Evolutionary conservation across 305 asterid genomes (phyloP), one percentile per base, ranked within the genome.

Genomic region (Euphrasia arctica): DNA sequence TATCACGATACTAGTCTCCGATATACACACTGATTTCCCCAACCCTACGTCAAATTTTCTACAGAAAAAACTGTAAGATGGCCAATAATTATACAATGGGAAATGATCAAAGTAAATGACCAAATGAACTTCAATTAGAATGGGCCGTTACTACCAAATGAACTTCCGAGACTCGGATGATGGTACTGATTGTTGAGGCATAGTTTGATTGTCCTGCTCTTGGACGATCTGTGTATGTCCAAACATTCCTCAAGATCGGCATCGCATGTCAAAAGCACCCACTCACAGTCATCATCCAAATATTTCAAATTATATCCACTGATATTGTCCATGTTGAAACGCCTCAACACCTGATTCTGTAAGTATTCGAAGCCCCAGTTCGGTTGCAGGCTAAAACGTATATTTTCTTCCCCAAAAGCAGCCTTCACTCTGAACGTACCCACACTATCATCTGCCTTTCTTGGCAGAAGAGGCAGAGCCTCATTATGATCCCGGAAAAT

Each of bases 201-300:
- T 13, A 86, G 67, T 79, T 80, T 86, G 25, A 89, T 84, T 18
- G 83, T 79, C 60, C 70, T 75, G 73, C 71, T 77, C 72, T 74
- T 71, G 64, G 77, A 71, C 18, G 82, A 72, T 65, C 64, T 81
- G 78, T 89, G 87, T 76, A 86, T 79, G 69, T 85, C 91, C 13
- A 72, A 70, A 66, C 91, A 89, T 74, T 89, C 95, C 73, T 87
- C 91, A 61, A 89, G 93, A 82, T 89, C 97, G 29, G 79, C 96
- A 59, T 89, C 91, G 27, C 96, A 89, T 9, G 90, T 82, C 71
- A 89, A 67, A 69, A 89, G 92, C 72, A 89, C 95, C 95, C 93
- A 89, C 60, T 89, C 96, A 0, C 67, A 62, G 25, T 89, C 96
- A 43, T 89, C 96, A 55, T 89, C 96, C 70, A 89, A 74, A 72